Base-by-base conservation (phyloP, 208 protist genomes). In the Herpetomonas samuelpessoai region DNA sequence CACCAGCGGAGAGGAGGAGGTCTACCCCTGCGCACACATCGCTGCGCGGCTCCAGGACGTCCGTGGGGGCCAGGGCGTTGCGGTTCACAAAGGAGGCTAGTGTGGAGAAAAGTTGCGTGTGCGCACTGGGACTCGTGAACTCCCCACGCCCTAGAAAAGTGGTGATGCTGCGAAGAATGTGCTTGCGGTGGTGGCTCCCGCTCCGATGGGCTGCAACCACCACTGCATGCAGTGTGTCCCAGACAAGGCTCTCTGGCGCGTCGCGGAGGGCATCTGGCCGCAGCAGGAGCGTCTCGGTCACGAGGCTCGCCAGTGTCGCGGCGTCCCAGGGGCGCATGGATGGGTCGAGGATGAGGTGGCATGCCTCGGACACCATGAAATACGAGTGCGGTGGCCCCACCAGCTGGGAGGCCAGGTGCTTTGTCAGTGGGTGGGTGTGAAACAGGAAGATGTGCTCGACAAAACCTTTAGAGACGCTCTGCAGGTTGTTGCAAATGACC, bases 211-310 rank as follows among this genome's bases (percentile, higher is more conserved):
- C 83, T 10, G 90, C 83, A 24, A 78, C 72, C 18, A 96, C 81
- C 16, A 96, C 87, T 28, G 85, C 84, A 57, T 96, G 90, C 53
- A 96, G 73, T 16, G 76, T 76, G 65, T 96, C 90, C 85, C 86
- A 96, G 28, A 93, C 24, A 21, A 96, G 60, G 59, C 71, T 67
- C 50, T 75, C 63, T 25, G 84, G 76, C 52, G 84, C 74, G 24
- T 71, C 51, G 28, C 63, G 47, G 21, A 68, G 54, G 29, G 78
- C 57, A 9, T 86, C 75, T 2, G 60, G 62, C 7, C 83, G 75
- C 10, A 92, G 77, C 52, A 92, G 61, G 19, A 93, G 70, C 65
- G 67, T 81, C 52, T 81, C 78, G 19, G 71, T 84, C 2, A 87
- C 60, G 2, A 96, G 68, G 2, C 70, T 60, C 24, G 81, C 65